Base-by-base conservation (phyloP, 805 yeast genomes). In the Lipomyces oligophaga region DNA sequence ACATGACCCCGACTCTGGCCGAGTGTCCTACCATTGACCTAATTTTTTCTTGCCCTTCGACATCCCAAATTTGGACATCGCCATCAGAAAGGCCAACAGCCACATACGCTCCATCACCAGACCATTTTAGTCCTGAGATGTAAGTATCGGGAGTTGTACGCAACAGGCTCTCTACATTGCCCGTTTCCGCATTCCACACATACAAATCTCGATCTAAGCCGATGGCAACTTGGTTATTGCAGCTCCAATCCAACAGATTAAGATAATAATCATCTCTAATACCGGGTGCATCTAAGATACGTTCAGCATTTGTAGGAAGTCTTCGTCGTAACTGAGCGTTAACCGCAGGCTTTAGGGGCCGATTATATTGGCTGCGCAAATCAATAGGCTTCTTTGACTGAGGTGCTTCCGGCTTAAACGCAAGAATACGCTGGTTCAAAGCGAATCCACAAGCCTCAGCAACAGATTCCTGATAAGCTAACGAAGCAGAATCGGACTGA, bases 221-320 rank as follows among this genome's bases (percentile, higher is more conserved):
- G 61, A 93, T 84, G 1, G 96, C 97, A 26, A 93, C 71, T 35
- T 81, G 71, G 64, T 90, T 87, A 25, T 80, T 78, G 54, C 71
- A 69, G 5, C 96, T 88, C 97, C 98, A 93, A 51, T 88, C 79
- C 43, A 93, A 65, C 33, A 90, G 71, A 61, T 88, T 88, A 43
- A 88, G 73, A 64, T 90, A 93, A 65, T 88, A 93, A 68, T 93
- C 98, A 65, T 93, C 96, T 19, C 83, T 75, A 47, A 89, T 75
- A 0, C 96, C 96, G 0, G 98, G 98, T 0, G 97, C 98, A 67
- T 93, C 98, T 33, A 93, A 72, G 1, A 93, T 95, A 54, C 95
- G 76, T 55, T 86, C 96, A 1, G 98, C 97, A 27, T 86, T 85
- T 0, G 86, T 79, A 21, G 94, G 86, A 38, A 93, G 75, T 58